Percentiles rank a stretch among this genome's conserved stretches.
Conservation (phyloP, 371 early-diverging fungal genomes). For the Phascolomyces articulosus region DNA sequence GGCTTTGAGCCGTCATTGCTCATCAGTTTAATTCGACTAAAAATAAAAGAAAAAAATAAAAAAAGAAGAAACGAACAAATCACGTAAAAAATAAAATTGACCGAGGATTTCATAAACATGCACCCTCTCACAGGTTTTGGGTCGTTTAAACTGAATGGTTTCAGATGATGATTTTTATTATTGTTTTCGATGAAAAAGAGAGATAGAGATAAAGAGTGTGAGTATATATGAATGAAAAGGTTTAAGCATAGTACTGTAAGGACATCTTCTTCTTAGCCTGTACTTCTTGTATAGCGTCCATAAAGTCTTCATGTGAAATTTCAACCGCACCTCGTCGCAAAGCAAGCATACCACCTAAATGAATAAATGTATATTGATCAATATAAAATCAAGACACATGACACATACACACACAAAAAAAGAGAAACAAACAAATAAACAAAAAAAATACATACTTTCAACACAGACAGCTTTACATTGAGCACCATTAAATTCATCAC, state of each 20-base stretch:
- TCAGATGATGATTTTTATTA: background rate
- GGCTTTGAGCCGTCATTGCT: background rate
- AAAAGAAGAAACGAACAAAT: background rate
- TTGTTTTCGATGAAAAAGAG: background rate
- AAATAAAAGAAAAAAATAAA: background rate
- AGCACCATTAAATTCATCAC: slow-evolving; percentile 99
- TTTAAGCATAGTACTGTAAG: slow-evolving; percentile 92
- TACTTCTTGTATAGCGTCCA: slow-evolving; percentile 99
- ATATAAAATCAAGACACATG: no score
- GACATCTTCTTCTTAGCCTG: slow-evolving; percentile 99
- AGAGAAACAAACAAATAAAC: background rate
- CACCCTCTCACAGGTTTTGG: no score
- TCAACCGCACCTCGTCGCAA: slow-evolving; percentile 90
- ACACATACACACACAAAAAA: background rate
- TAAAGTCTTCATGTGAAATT: slow-evolving; percentile 98
- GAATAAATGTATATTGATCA: background rate
- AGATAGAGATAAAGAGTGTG: no score
- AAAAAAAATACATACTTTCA: slow-evolving; percentile 30
- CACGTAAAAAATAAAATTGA: background rate
- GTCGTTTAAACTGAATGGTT: background rate
- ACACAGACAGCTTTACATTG: slow-evolving; percentile 99
- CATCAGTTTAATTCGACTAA: background rate
- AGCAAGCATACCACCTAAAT: slow-evolving; percentile 93
- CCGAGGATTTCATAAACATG: background rate
- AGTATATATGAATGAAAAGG: background rate